Percentiles rank a stretch among this genome's conserved stretches.
Conservation (phyloP, 768 basidiomycete species). For the Calocybe cyanea region DNA sequence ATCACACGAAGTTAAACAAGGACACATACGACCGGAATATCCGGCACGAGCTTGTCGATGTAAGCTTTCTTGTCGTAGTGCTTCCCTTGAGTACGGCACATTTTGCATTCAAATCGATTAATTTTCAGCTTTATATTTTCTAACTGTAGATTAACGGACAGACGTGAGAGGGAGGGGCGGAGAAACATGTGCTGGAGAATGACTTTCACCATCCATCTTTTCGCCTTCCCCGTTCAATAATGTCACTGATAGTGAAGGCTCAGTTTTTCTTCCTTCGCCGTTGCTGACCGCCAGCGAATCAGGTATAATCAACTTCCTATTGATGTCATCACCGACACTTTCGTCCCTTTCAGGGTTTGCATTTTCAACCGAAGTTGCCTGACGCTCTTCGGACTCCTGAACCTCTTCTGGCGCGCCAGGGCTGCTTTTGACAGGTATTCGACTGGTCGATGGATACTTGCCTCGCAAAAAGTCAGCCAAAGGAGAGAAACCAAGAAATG, state of each 20-base stretch:
- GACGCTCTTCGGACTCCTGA: constrained; percentile 13
- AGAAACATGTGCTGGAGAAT: constrained; percentile 5
- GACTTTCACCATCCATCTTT: constrained; percentile 9
- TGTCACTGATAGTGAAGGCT: background rate
- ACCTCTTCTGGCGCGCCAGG: constrained; percentile 12
- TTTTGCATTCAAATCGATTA: too few relatives aligned
- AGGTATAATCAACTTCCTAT: constrained; percentile 36
- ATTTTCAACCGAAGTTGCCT: constrained; percentile 7
- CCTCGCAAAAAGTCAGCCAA: constrained; percentile 61
- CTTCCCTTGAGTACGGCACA: too few relatives aligned
- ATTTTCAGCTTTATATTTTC: too few relatives aligned
- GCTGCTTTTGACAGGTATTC: constrained; percentile 15
- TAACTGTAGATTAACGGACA: constrained; percentile 4
- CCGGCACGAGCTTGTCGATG: constrained; percentile 1
- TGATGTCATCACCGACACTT: constrained; percentile 33
- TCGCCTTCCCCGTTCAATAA: constrained; percentile 5
- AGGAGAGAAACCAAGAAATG: constrained; percentile 59
- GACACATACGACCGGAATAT: constrained; percentile 10
- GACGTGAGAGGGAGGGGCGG: constrained; percentile 3
- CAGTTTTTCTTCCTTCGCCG: constrained; percentile 4
- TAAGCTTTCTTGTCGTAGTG: too few relatives aligned
- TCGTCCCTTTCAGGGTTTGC: constrained; percentile 13
- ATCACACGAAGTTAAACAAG: constrained; percentile 11
- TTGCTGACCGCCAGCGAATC: background rate
- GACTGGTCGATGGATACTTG: constrained; percentile 51